phyloP scores from a whole-genome alignment of 2,329 filamentous ascomycete genomes.

The Stenocarpella maydis region DNA sequence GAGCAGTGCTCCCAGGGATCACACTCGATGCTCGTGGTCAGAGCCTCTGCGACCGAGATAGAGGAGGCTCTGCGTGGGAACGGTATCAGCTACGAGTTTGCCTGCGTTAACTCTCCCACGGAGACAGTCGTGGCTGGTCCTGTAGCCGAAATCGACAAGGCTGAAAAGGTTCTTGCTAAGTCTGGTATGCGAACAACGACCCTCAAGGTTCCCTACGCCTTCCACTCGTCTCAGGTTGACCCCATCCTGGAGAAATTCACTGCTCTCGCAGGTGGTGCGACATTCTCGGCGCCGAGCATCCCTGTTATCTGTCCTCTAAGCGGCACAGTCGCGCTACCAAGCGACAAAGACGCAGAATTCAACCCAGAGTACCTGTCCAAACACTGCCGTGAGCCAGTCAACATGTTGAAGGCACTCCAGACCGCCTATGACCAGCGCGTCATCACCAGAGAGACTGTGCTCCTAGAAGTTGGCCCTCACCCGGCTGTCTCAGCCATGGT shows the following conservation, averaged over 20 bases:
- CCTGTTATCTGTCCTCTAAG: slow-evolving; percentile 75
- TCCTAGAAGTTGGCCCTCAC: slow-evolving; percentile 79
- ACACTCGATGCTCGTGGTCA: slow-evolving; percentile 65
- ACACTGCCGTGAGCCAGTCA: slow-evolving; percentile 72
- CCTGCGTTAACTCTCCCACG: slow-evolving; percentile 78
- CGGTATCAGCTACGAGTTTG: slow-evolving; percentile 54
- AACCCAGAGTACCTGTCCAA: slow-evolving; percentile 69
- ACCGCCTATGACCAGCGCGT: slow-evolving; percentile 63
- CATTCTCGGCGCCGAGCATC: slow-evolving; percentile 55
- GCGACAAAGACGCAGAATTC: slow-evolving; percentile 52
- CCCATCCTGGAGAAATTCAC: slow-evolving; percentile 66
- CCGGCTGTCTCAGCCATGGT: slow-evolving; percentile 74
- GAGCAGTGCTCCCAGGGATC: slow-evolving; percentile 70
- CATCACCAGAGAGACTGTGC: slow-evolving; percentile 71
- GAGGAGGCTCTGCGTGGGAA: slow-evolving; percentile 57
- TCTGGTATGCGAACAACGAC: slow-evolving; percentile 52
- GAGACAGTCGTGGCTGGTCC: slow-evolving; percentile 74
- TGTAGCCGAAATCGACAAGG: slow-evolving; percentile 50
- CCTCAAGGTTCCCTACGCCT: slow-evolving; percentile 60
- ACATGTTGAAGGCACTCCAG: slow-evolving; percentile 70
- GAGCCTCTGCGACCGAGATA: slow-evolving; percentile 59
- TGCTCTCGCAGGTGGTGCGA: slow-evolving; percentile 48
- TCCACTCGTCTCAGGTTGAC: slow-evolving; percentile 62
- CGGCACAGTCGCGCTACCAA: slow-evolving; percentile 64
- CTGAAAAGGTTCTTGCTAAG: slow-evolving; percentile 48